Base-by-base conservation (phyloP, 805 yeast genomes). In the Saccharomycopsis microspora region DNA sequence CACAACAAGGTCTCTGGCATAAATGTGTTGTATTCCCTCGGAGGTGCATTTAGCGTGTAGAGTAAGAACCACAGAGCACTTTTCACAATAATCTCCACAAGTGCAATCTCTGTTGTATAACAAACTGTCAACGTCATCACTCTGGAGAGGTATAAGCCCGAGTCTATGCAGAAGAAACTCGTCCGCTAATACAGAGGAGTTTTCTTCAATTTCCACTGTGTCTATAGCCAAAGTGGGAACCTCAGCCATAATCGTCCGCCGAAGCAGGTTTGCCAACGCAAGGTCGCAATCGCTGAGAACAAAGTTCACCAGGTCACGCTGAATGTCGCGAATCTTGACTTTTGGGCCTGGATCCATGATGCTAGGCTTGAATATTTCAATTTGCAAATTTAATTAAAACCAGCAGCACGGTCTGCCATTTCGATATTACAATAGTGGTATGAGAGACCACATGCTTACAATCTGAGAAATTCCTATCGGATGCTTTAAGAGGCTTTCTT, bases 151-250 rank as follows among this genome's bases (percentile, higher is more conserved):
- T 51, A 93, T 79, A 47, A 93, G 71, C 39, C 99, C 99, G 53
- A 93, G 68, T 61, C 99, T 73, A 65, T 93, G 99, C 32, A 97
- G 80, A 50, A 93, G 76, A 61, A 93, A 93, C 65, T 93, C 99
- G 64, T 93, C 99, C 3, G 98, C 97, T 52, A 93, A 69, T 27
- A 93, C 98, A 8, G 95, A 81, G 1, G 97, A 87, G 67, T 93
- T 93, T 43, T 76, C 79, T 60, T 87, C 95, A 54, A 93, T 84
- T 62, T 93, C 97, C 42, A 93, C 98, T 53, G 90, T 76, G 60
- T 93, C 99, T 50, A 93, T 88, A 46, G 98, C 97, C 55, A 93
- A 68, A 0, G 98, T 93, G 34, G 98, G 98, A 49, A 93, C 93
- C 65, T 93, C 99, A 1, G 96, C 89, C 52, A 93, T 71, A 86